Base-by-base conservation (phyloP, 2,329 filamentous ascomycete species). In the Fusarium avenaceum region DNA sequence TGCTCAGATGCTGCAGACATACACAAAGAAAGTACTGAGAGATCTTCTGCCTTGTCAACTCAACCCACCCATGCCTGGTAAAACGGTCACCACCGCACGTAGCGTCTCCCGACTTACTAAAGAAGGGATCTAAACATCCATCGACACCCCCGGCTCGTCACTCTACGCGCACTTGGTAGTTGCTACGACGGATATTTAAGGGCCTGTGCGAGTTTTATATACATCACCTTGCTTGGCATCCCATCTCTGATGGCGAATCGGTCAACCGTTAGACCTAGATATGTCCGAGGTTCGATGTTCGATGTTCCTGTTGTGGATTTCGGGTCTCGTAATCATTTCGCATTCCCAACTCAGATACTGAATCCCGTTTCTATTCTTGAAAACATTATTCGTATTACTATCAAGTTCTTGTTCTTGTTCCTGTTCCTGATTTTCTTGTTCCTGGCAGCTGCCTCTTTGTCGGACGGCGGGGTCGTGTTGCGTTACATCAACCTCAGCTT, bases 401-500 rank as follows among this genome's bases (percentile, higher is more conserved):
- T 4, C 28, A 13, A 4, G 8, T 28, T 30, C 28, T 11, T 13
- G 9, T 30, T 30, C 28, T 1, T 30, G 28, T 30, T 30, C 28
- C 28, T 60, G 30, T 50, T 19, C 57, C 51, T 58, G 14, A 38
- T 61, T 26, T 50, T 57, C 42, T n/a, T 60, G 60, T 63, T 48
- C 44, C 39, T 55, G 52, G 49, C 54, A 61, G 63, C 53, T 57
- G 51, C 51, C 54, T 53, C 48, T 35, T 30, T 48, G 28, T 9
- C 38, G 20, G 28, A 62, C 63, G 52, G 59, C 69, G 69, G 71
- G 66, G 62, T 64, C 53, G 17, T 65, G 58, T 70, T 57, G 63
- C 55, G 72, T 74, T 74, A 67, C 72, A 74, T 72, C 67, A 35
- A 74, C 72, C 50, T 74, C 72, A 74, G 72, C 72, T 74, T 74